phyloP scores from a whole-genome alignment of 805 yeast species.

The Kodamaea neixiangensis region DNA sequence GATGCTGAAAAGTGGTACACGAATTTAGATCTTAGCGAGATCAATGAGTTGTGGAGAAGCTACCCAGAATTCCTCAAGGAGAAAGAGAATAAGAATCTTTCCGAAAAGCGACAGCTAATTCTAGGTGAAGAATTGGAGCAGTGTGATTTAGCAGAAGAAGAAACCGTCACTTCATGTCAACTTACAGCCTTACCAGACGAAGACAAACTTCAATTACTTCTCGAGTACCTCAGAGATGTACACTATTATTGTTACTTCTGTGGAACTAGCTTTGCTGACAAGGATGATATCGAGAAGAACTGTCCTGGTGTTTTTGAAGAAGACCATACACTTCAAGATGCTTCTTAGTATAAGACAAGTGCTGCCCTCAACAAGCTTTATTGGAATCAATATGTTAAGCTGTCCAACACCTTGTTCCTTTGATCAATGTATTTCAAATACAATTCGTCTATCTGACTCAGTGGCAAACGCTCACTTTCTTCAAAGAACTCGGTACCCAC shows the following conservation, averaged over 20 bases:
- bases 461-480: conserved; percentile 19
- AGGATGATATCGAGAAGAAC: conserved; percentile 36
- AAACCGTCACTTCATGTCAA: neutral
- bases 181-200: conserved; percentile 9
- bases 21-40: conserved; percentile 27
- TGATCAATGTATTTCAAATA: conserved; percentile 14
- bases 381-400: conserved; percentile 4
- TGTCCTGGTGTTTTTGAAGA: conserved; percentile 54
- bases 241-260: conserved; percentile 53
- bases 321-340: conserved; percentile 32
- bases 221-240: conserved; percentile 39
- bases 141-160: neutral
- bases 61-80: conserved; percentile 14
- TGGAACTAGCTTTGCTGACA: conserved; percentile 40
- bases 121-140: neutral
- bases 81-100: conserved; percentile 2
- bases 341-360: neutral
- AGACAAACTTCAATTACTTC: conserved; percentile 33
- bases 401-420: neutral
- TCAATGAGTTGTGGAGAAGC: conserved; percentile 46
- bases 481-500: neutral
- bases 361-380: too few species aligned
- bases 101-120: neutral
- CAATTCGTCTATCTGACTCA: conserved; percentile 19
- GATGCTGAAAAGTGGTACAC: conserved; percentile 29